A percentile compares a stretch with the other conserved stretches of the same genome.
These are phyloP conservation scores for Plasmopara muralis DNA, from an alignment of 352 stramenopile species.

Conservation along the genomic window DNA sequence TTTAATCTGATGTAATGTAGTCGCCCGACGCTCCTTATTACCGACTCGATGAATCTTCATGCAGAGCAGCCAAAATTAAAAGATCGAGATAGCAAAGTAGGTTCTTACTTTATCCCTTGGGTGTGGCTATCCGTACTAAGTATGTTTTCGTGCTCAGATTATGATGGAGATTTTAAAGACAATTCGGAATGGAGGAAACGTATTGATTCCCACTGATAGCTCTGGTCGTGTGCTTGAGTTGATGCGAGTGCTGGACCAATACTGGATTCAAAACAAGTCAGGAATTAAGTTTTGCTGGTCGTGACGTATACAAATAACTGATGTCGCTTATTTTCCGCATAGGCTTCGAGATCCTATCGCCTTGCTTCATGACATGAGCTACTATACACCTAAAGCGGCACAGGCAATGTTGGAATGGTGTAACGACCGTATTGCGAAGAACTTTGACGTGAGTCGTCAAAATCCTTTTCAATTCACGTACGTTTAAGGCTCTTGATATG, in stretches of 20 bases:
- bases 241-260: conserved; percentile 91
- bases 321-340: neutral
- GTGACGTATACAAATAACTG: conserved; percentile 4
- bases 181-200: conserved; percentile 89
- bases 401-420: conserved; percentile 89
- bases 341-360: conserved; percentile 83
- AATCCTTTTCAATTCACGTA: conserved; percentile 88
- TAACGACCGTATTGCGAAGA: conserved; percentile 86
- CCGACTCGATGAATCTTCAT: conserved; percentile 85
- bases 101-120: neutral
- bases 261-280: conserved; percentile 94
- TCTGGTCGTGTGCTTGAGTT: conserved; percentile 93
- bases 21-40: conserved; percentile 81
- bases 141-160: conserved; percentile 42
- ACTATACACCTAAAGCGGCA: conserved; percentile 82
- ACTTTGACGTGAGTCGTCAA: conserved; percentile 82
- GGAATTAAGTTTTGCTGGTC: conserved; percentile 10
- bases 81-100: conserved; percentile 73
- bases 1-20: conserved; percentile 26
- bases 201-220: conserved; percentile 93
- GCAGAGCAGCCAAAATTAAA: conserved; percentile 83
- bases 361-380: conserved; percentile 85
- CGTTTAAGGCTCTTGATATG: conserved; percentile 5
- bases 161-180: conserved; percentile 92
- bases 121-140: conserved; percentile 7